phyloP scores from a whole-genome alignment of 1,139 yeast genomes.

The Scheffersomyces cryptocercus region DNA sequence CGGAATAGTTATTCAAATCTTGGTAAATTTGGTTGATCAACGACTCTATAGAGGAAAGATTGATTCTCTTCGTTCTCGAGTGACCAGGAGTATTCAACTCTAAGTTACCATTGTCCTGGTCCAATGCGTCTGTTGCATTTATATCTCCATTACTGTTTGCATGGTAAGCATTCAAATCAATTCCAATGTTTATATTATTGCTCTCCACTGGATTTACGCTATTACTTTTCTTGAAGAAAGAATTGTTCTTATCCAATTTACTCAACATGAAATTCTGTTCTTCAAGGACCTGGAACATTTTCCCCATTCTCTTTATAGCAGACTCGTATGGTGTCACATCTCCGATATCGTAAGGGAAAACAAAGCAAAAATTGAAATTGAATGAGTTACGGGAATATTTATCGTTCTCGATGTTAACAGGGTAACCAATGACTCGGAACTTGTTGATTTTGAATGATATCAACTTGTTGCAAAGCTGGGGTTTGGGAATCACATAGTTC shows the following conservation, averaged over 20 bases:
- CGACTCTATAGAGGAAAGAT: conserved; percentile 68
- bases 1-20: conserved; percentile 92
- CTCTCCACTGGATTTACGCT: background rate
- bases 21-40: conserved; percentile 86
- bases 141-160: conserved; percentile 3
- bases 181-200: background rate
- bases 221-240: conserved; percentile 34
- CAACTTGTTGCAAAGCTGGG: conserved; percentile 81
- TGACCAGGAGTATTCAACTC: conserved; percentile 38
- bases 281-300: conserved; percentile 86
- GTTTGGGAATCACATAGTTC: conserved; percentile 91
- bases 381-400: conserved; percentile 88
- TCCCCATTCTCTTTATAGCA: conserved; percentile 79
- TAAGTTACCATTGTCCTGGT: conserved; percentile 13
- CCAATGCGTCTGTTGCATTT: conserved; percentile 15
- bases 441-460: conserved; percentile 72
- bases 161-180: background rate
- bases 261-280: conserved; percentile 84
- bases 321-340: conserved; percentile 87
- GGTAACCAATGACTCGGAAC: conserved; percentile 83
- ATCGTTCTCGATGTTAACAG: conserved; percentile 75
- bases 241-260: conserved; percentile 39
- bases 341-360: conserved; percentile 71
- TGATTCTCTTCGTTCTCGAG: conserved; percentile 40
- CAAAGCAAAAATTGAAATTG: conserved; percentile 90